Conservation (phyloP, 257 asterid genomes). For the Verbascum thapsus region DNA sequence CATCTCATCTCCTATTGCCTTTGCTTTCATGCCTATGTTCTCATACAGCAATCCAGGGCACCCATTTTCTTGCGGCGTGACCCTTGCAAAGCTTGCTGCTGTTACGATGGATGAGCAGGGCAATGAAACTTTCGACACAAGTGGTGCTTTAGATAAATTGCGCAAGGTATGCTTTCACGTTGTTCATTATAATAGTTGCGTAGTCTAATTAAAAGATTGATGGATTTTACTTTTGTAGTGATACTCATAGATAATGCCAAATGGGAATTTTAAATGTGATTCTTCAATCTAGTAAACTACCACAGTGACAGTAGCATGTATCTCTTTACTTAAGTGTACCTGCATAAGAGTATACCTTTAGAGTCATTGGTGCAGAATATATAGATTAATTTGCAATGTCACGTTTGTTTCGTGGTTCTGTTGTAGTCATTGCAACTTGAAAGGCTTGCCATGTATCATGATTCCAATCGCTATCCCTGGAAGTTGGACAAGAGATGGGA, state of each 20-base stretch:
- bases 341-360: conserved; percentile 22
- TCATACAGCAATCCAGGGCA: conserved; percentile 82
- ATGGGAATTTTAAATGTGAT: conserved; percentile 17
- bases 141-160: conserved; percentile 97
- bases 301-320: conserved; percentile 10
- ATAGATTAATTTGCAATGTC: conserved; percentile 29
- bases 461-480: conserved; percentile 87
- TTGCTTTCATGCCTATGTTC: conserved; percentile 25
- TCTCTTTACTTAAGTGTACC: conserved; percentile 6
- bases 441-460: conserved; percentile 97
- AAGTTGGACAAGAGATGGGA: conserved; percentile 91
- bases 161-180: conserved; percentile 70
- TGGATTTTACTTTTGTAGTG: conserved; percentile 20
- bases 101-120: conserved; percentile 98
- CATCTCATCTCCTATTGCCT: conserved; percentile 12
- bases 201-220: conserved; percentile 15
- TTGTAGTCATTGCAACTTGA: conserved; percentile 92
- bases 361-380: conserved; percentile 24
- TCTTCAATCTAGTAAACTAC: conserved; percentile 15
- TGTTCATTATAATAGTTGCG: conserved; percentile 28
- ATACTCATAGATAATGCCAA: conserved; percentile 1
- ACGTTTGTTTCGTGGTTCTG: conserved; percentile 18
- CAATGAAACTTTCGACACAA: conserved; percentile 95
- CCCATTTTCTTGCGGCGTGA: conserved; percentile 93
- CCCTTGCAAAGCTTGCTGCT: conserved; percentile 98